Conservation (phyloP, 2,329 filamentous ascomycete species). For the Aspergillus carbonarius region DNA sequence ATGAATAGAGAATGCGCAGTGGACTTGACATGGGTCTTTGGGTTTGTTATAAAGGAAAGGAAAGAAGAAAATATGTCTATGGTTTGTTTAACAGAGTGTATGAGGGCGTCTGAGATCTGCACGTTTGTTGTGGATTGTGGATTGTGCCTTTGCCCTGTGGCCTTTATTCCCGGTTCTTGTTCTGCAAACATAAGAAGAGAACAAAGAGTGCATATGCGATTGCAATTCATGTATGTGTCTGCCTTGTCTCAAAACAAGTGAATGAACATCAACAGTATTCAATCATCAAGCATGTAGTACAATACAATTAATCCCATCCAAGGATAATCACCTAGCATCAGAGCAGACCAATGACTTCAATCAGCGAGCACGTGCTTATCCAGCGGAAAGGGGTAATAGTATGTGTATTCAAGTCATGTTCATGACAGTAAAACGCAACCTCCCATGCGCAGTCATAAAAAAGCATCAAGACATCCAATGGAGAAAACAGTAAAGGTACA, state of each 20-base stretch:
- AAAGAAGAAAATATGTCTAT: no score
- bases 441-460: constrained; percentile 14
- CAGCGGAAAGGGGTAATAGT: constrained; percentile 1
- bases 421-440: constrained; percentile 10
- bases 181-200: no score
- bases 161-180: no score
- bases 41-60: no score
- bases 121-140: no score
- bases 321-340: neutral
- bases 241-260: neutral
- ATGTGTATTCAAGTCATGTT: constrained; percentile 3
- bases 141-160: no score
- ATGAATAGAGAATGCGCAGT: no score
- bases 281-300: neutral
- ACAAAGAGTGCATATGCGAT: neutral
- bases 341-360: neutral
- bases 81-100: no score
- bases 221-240: neutral
- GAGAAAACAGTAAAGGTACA: constrained; percentile 4
- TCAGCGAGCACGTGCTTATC: neutral
- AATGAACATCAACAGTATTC: neutral
- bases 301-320: no score
- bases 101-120: no score
- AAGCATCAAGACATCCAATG: constrained; percentile 19
- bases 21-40: no score